phyloP scores from a whole-genome alignment of 306 rosid species.

The Leucaena leucocephala region DNA sequence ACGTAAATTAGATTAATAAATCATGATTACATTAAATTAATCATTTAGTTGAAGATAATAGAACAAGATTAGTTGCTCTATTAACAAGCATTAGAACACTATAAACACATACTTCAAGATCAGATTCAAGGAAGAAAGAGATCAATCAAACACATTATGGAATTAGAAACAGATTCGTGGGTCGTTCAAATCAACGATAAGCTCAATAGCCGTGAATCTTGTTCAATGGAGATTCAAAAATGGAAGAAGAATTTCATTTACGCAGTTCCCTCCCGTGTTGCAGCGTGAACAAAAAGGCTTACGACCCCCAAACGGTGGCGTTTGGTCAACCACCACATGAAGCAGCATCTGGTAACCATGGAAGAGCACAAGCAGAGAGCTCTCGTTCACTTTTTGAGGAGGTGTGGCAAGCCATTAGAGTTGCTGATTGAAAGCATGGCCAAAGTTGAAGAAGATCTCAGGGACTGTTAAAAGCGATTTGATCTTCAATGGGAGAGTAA shows the following conservation, averaged over 20 bases:
- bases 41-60: background rate
- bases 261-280: slow-evolving; percentile 42
- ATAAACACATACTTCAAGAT: background rate
- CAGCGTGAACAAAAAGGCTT: slow-evolving; percentile 34
- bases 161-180: slow-evolving; percentile 23
- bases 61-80: background rate
- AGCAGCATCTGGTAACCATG: slow-evolving; percentile 24
- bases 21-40: background rate
- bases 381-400: slow-evolving; percentile 42
- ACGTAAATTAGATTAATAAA: background rate
- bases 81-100: background rate
- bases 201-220: slow-evolving; percentile 27
- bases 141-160: slow-evolving; percentile 18
- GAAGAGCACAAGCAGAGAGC: slow-evolving; percentile 57
- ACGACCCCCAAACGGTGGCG: slow-evolving; percentile 51
- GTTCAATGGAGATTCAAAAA: slow-evolving; percentile 25
- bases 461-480: slow-evolving; percentile 43
- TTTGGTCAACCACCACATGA: slow-evolving; percentile 60
- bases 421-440: slow-evolving; percentile 17
- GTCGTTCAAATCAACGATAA: slow-evolving; percentile 36
- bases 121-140: background rate
- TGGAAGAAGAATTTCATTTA: slow-evolving; percentile 58
- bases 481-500: slow-evolving; percentile 25
- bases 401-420: slow-evolving; percentile 33
- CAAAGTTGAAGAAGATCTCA: slow-evolving; percentile 40